These are phyloP conservation scores for Cochlearia excelsa DNA, from an alignment of 345 rosid species.

Conservation along the genomic window DNA sequence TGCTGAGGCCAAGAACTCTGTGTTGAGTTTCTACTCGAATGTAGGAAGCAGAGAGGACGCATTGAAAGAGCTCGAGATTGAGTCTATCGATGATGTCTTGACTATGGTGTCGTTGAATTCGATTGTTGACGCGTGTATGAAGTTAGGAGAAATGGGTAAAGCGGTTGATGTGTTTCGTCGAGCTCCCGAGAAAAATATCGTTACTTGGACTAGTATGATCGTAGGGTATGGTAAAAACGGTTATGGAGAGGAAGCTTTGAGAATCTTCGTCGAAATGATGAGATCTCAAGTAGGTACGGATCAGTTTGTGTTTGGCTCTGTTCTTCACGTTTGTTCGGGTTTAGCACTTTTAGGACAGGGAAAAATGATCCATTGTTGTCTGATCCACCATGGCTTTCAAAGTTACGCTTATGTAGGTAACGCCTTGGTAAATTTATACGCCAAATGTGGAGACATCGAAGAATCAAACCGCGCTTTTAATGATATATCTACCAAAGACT, in stretches of 20 bases:
- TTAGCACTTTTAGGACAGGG: slow-evolving; percentile 59
- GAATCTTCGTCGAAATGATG: slow-evolving; percentile 51
- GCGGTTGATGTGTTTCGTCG: slow-evolving; percentile 47
- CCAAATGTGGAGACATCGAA: slow-evolving; percentile 61
- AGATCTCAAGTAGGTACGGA: slow-evolving; percentile 40
- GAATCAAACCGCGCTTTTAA: slow-evolving; percentile 50
- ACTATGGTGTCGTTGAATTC: slow-evolving; percentile 73
- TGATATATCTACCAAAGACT: slow-evolving; percentile 53
- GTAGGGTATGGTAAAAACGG: slow-evolving; percentile 62
- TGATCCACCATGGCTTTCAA: slow-evolving; percentile 53
- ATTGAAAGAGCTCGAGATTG: slow-evolving; percentile 43
- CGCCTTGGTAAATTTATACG: slow-evolving; percentile 72
- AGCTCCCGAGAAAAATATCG: slow-evolving; percentile 54
- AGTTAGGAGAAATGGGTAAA: slow-evolving; percentile 47
- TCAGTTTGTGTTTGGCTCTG: slow-evolving; percentile 58
- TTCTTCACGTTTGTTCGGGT: slow-evolving; percentile 68
- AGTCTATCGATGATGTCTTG: slow-evolving; percentile 34
- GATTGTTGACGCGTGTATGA: slow-evolving; percentile 66
- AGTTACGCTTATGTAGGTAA: slow-evolving; percentile 61
- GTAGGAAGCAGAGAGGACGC: slow-evolving; percentile 48
- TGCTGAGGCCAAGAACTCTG: slow-evolving; percentile 56
- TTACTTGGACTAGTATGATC: slow-evolving; percentile 78
- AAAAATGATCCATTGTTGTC: slow-evolving; percentile 63
- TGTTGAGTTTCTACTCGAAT: slow-evolving; percentile 67
- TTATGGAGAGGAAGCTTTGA: slow-evolving; percentile 55